Base-by-base conservation (phyloP, 352 stramenopile genomes). In the Phytophthora ramorum region DNA sequence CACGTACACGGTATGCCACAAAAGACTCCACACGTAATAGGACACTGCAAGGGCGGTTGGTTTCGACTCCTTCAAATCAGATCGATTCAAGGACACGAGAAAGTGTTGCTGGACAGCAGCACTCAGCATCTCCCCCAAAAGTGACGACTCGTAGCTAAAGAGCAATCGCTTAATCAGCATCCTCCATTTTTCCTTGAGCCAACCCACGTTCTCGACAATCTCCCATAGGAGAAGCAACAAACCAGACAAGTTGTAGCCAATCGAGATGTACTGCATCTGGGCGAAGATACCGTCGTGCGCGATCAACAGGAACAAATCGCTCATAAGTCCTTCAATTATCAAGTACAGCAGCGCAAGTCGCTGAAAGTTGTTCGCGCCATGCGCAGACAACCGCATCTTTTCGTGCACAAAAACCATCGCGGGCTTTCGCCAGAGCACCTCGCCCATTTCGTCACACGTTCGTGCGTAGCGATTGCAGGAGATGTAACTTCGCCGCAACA, bases 21-120 rank as follows among this genome's bases (percentile, higher is more conserved):
- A 22, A 0, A 74, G 49, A 37, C 66, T 71, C 61, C 55, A 71
- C 19, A 57, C 37, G 45, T 75, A 75, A 19, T 71, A 75, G 2
- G 55, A 68, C 1, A 61, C 54, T 7, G 55, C 49, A 5, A 66
- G 22, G 3, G 55, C 55, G 3, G 10, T 47, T 13, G 28, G 19
- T 19, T 47, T 24, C 5, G 66, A 71, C n/a, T 71, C 26, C n/a
- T 55, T 53, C 19, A 75, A 16, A 26, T 53, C 26, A 1, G 61
- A 64, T 17, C 38, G 44, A 35, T 71, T 74, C 0, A 74, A 22
- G 2, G 48, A 22, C 13, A 58, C 50, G 1, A 74, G 44, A 38
- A 58, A 53, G 7, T 50, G n/a, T 16, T 68, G 43, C 26, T 64
- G 54, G 1, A 61, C 20, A 7, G 44, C 45, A 22, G 61, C 61